phyloP scores from a whole-genome alignment of 495 filamentous ascomycete species.

The Trichoderma reesei region DNA sequence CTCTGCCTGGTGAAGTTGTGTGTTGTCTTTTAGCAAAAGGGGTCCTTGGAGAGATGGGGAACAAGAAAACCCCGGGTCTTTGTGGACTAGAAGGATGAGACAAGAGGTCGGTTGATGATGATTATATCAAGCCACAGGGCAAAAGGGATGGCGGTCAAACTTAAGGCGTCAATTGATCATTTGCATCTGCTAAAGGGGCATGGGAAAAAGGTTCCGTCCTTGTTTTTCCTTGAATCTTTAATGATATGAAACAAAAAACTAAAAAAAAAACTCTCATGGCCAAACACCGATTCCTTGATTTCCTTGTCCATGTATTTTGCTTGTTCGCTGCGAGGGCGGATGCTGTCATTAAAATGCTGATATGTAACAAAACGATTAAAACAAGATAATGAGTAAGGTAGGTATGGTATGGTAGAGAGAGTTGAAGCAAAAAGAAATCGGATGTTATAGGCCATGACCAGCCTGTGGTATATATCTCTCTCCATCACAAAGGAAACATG shows the following conservation, averaged over 20 bases:
- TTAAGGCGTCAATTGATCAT: constrained; percentile 6
- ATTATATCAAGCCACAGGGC: constrained; percentile 5
- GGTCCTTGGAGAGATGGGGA: not conserved
- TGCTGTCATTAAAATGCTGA: too few species aligned
- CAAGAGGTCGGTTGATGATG: constrained; percentile 2
- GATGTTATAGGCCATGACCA: not conserved
- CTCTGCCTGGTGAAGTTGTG: not conserved
- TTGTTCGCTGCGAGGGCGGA: too few species aligned
- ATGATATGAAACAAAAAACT: not conserved
- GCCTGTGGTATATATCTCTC: not conserved
- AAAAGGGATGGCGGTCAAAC: constrained; percentile 8
- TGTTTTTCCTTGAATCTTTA: constrained; percentile 1
- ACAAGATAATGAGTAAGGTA: too few species aligned
- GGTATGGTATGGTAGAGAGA: too few species aligned
- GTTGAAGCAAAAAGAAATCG: not conserved
- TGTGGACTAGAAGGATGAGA: not conserved
- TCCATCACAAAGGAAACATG: not conserved
- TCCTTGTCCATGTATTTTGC: not conserved
- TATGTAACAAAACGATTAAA: too few species aligned
- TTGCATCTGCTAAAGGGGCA: constrained; percentile 7
- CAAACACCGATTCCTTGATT: not conserved
- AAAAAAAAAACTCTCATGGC: not conserved
- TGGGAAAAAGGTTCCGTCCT: constrained; percentile 4
- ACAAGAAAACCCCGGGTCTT: too few species aligned
- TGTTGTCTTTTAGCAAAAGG: not conserved